Conservation (phyloP, 169 alveolate genomes). For the Blepharisma undulans region DNA sequence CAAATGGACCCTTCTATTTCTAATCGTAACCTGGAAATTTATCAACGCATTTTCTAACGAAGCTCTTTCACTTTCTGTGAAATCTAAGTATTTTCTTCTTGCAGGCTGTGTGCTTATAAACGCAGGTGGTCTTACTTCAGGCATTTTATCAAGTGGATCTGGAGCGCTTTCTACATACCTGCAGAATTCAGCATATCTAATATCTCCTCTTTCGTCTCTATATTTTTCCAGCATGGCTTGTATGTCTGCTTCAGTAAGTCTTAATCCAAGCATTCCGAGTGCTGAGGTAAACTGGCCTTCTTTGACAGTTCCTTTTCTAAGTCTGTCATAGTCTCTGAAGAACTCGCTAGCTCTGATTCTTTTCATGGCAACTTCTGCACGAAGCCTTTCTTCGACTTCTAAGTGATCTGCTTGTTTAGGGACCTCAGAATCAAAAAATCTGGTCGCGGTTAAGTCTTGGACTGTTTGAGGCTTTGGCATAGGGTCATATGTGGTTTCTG, state of each 20-base stretch:
- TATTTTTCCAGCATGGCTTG: conserved; percentile 24
- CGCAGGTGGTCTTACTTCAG: conserved; percentile 50
- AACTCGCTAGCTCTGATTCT: conserved; percentile 81
- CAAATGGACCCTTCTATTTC: conserved; percentile 62
- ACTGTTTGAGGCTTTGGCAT: not conserved
- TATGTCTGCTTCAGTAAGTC: conserved; percentile 19
- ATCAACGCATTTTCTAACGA: conserved; percentile 44
- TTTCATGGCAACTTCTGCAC: conserved; percentile 78
- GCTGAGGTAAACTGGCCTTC: conserved; percentile 11
- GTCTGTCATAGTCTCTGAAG: conserved; percentile 77
- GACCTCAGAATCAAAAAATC: conserved; percentile 21
- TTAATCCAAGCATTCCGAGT: not conserved
- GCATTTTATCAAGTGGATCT: conserved; percentile 67
- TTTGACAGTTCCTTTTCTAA: conserved; percentile 76
- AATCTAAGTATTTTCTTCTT: conserved; percentile 62
- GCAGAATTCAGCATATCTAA: conserved; percentile 54
- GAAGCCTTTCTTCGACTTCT: conserved; percentile 73
- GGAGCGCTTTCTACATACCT: conserved; percentile 58
- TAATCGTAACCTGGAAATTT: conserved; percentile 52
- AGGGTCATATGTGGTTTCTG: conserved; percentile 2
- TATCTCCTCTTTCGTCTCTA: conserved; percentile 49
- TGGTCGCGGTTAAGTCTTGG: conserved; percentile 33
- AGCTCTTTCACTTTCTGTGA: conserved; percentile 55
- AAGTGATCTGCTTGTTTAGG: not conserved
- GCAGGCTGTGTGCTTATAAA: conserved; percentile 67